These are phyloP conservation scores for Eimeria necatrix DNA, from an alignment of 169 alveolate genomes.

Conservation along the genomic window DNA sequence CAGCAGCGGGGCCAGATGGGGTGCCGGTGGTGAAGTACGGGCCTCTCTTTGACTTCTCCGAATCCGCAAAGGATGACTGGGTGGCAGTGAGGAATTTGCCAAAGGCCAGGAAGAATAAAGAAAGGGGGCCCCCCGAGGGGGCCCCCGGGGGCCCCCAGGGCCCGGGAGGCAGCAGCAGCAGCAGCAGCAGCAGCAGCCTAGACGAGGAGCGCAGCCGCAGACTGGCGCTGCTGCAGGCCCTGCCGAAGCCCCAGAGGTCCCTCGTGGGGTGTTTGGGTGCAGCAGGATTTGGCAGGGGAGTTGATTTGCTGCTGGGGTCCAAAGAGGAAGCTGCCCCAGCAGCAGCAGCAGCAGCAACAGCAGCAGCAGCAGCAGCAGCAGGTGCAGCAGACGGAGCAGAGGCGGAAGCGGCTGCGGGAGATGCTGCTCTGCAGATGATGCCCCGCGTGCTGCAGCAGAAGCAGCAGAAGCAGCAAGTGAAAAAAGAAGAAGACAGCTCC, in stretches of 20 bases:
- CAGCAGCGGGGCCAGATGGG: not conserved
- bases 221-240: conserved; percentile 27
- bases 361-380: not conserved
- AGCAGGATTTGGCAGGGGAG: not conserved
- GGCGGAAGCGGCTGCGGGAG: not conserved
- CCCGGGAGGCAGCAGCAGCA: not conserved
- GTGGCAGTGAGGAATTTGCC: not conserved
- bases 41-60: not conserved
- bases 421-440: conserved; percentile 44
- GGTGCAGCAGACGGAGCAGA: not conserved
- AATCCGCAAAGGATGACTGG: conserved; percentile 5
- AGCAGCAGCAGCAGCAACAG: not conserved
- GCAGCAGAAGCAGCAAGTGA: not conserved
- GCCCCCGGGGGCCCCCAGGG: not conserved
- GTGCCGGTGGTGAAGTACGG: conserved; percentile 25
- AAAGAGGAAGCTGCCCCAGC: not conserved
- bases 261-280: not conserved
- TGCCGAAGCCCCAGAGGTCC: conserved; percentile 36
- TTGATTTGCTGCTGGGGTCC: not conserved
- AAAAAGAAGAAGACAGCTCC: not conserved
- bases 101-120: not conserved
- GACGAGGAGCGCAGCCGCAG: not conserved
- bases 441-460: conserved; percentile 49
- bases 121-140: not conserved
- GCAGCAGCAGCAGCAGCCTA: not conserved